A percentile compares a stretch with the other conserved stretches of the same genome.
phyloP scores from a whole-genome alignment of 257 asterid genomes.

The Lycium ferocissimum region DNA sequence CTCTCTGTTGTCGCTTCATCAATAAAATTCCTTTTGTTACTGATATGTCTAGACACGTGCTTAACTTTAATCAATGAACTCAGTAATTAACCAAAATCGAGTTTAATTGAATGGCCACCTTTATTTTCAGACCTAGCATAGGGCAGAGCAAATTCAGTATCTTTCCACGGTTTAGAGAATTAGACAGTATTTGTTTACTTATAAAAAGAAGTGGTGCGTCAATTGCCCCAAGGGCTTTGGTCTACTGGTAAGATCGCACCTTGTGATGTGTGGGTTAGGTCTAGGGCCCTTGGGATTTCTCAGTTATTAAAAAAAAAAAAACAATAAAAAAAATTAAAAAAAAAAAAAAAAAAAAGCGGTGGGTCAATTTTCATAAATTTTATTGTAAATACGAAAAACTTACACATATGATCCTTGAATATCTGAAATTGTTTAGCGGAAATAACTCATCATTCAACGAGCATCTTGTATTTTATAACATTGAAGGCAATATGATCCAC shows the following conservation, averaged over 20 bases:
- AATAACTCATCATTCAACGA: neutral
- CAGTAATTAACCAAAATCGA: neutral
- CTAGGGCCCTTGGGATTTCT: neutral
- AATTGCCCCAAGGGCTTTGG: neutral
- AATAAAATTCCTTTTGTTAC: neutral
- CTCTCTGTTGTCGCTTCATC: neutral
- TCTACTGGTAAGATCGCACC: neutral
- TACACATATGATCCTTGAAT: neutral
- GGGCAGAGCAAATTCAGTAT: slow-evolving; percentile 11
- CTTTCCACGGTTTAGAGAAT: neutral
- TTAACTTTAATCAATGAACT: neutral
- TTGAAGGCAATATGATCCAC: neutral
- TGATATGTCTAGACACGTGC: neutral
- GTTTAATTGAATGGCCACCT: slow-evolving; percentile 7
- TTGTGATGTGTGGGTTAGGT: neutral
- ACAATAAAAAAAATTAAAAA: too few relatives aligned
- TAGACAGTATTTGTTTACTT: neutral
- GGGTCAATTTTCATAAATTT: slow-evolving; percentile 7
- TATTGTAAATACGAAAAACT: neutral
- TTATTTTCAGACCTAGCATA: neutral
- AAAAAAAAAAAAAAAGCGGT: neutral
- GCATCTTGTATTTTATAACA: neutral
- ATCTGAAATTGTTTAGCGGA: neutral
- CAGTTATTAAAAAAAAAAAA: neutral
- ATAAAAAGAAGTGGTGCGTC: neutral